Base-by-base conservation (phyloP, 108 stramenopile genomes). In the Chaetoceros muelleri region DNA sequence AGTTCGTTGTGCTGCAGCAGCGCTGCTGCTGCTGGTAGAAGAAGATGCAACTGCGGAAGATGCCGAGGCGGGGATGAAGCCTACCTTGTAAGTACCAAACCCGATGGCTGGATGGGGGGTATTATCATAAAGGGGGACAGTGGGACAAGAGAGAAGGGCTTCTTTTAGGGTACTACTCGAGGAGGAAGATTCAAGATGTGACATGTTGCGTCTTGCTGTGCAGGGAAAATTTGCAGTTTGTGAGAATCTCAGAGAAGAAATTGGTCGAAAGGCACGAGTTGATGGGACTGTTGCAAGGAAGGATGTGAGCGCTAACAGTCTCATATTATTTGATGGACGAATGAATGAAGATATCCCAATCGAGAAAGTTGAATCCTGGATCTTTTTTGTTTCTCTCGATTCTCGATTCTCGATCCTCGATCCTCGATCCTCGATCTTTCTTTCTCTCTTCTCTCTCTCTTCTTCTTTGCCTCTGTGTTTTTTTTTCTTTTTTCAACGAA, bases 21-120 rank as follows among this genome's bases (percentile, higher is more conserved):
- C 70, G 10, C 48, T 28, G 26, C 24, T 25, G 30, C 2, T 49
- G 49, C 29, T 34, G 19, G 56, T 52, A 44, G 57, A 26, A 10
- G 73, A 55, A n/a, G n/a, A n/a, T n/a, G 40, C 20, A 3, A 66
- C 83, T 3, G 79, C 82, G 2, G 89, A 58, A 13, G 82, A 81
- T 1, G 89, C 82, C 3, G 85, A 84, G 0, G 89, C 65, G 1
- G 93, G 93, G 46, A 95, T 72, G 66, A 81, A 89, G 23, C 93
- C 93, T 2, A 95, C 89, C 60, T 95, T 95, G 87, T 95, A 95
- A 3, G 90, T 91, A 24, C 93, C 93, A 71, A 90, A 95, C 8
- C 87, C 87, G 46, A 94, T 82, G 34, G 59, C 62, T 1, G 89
- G 93, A 64, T 90, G 89, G 30, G 54, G 26, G 53, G 75, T 86